phyloP scores from a whole-genome alignment of 371 early-diverging fungal species.

The Umbelopsis sp. region DNA sequence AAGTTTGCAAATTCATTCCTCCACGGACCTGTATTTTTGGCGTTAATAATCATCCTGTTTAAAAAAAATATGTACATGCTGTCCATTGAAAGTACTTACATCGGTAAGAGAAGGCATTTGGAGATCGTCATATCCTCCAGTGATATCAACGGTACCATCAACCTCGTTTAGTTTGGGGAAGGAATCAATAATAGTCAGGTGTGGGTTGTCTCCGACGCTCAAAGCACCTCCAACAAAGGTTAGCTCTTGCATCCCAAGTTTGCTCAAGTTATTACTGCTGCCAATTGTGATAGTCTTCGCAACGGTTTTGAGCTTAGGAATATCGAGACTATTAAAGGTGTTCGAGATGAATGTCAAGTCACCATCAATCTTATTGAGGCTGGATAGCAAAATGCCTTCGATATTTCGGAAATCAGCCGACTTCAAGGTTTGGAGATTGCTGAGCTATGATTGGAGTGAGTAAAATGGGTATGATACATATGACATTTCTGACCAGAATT shows the following conservation, averaged over 20 bases:
- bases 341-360: conserved; percentile 52
- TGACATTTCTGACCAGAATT: conserved; percentile 17
- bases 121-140: conserved; percentile 48
- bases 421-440: conserved; percentile 33
- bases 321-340: conserved; percentile 34
- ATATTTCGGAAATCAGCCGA: conserved; percentile 49
- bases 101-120: conserved; percentile 42
- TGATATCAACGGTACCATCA: conserved; percentile 55
- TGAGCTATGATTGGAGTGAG: conserved; percentile 27
- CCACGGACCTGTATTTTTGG: conserved; percentile 34
- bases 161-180: conserved; percentile 49
- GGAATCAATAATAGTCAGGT: conserved; percentile 37
- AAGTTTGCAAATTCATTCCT: conserved; percentile 47
- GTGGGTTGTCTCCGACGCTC: conserved; percentile 49
- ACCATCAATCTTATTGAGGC: conserved; percentile 41
- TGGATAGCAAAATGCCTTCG: conserved; percentile 34
- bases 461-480: background rate
- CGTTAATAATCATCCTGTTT: background rate
- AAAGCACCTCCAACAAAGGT: conserved; percentile 54
- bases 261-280: conserved; percentile 43
- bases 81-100: conserved; percentile 20
- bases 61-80: background rate
- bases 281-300: conserved; percentile 54
- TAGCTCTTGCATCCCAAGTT: conserved; percentile 47
- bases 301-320: conserved; percentile 39